Conservation (phyloP, 2,329 filamentous ascomycete species). For the Plenodomus biglobosus region DNA sequence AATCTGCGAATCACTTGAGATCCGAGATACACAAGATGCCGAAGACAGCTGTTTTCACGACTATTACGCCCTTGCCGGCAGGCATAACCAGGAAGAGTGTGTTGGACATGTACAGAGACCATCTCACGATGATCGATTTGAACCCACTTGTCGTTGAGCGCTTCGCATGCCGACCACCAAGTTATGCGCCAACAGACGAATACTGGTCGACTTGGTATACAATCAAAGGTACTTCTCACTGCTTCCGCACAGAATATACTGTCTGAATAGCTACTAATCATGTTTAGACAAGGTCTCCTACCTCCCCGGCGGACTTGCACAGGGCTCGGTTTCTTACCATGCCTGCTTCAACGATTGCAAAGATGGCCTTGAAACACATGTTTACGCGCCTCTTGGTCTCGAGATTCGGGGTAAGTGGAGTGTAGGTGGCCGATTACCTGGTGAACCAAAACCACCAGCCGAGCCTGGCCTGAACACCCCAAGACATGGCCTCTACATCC, state of each 20-base stretch:
- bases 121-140: constrained; percentile 81
- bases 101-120: constrained; percentile 73
- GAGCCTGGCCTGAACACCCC: constrained; percentile 70
- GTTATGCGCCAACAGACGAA: constrained; percentile 70
- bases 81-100: constrained; percentile 69
- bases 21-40: constrained; percentile 56
- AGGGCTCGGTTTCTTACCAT: constrained; percentile 73
- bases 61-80: constrained; percentile 73
- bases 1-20: background rate
- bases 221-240: constrained; percentile 39
- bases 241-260: background rate
- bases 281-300: constrained; percentile 69
- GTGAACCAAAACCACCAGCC: constrained; percentile 65
- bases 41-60: constrained; percentile 72
- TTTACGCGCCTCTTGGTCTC: constrained; percentile 78
- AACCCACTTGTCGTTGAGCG: constrained; percentile 80
- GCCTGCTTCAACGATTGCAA: constrained; percentile 76
- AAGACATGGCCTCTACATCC: constrained; percentile 70
- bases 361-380: constrained; percentile 76
- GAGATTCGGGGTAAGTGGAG: constrained; percentile 79
- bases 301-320: constrained; percentile 65
- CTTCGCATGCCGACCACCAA: constrained; percentile 66
- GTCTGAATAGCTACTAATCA: constrained; percentile 4
- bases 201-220: constrained; percentile 72
- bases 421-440: constrained; percentile 69